phyloP scores from a whole-genome alignment of 2,329 filamentous ascomycete genomes.

The Beauveria rudraprayagi region DNA sequence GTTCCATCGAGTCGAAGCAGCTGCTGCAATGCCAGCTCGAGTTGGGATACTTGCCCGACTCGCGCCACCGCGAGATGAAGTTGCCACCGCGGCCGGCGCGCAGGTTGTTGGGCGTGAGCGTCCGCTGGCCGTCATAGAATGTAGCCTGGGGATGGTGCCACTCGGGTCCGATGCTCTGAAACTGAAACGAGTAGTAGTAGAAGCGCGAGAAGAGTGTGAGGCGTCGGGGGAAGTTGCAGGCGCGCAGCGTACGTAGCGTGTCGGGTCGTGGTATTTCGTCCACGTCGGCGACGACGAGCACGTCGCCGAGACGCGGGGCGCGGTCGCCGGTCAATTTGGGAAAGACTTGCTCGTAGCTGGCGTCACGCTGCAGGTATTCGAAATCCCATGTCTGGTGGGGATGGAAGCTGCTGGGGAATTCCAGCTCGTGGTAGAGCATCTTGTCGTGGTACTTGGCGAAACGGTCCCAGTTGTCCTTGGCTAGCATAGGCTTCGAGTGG shows the following conservation, averaged over 20 bases:
- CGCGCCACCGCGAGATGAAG: conserved; percentile 4
- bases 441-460: conserved; percentile 48
- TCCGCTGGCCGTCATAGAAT: conserved; percentile 34
- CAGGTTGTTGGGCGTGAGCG: conserved; percentile 45
- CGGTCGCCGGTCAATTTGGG: conserved; percentile 35
- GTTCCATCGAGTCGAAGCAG: conserved; percentile 48
- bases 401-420: conserved; percentile 34
- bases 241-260: conserved; percentile 38
- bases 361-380: conserved; percentile 46
- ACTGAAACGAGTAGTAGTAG: conserved; percentile 53
- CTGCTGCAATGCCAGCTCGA: conserved; percentile 56
- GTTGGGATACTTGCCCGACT: conserved; percentile 31
- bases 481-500: conserved; percentile 43
- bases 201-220: conserved; percentile 43
- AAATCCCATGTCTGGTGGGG: conserved; percentile 37
- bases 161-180: conserved; percentile 28
- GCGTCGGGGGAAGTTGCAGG: conserved; percentile 45
- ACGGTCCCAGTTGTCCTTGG: conserved; percentile 42
- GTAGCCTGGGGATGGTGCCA: conserved; percentile 56
- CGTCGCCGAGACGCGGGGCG: conserved; percentile 41
- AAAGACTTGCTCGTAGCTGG: conserved; percentile 50
- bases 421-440: conserved; percentile 51
- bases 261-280: conserved; percentile 51
- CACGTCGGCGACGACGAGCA: conserved; percentile 51
- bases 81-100: conserved; percentile 37